Evolutionary conservation across 768 basidiomycete genomes (phyloP).

Genomic region (Xerocomus potaroensis): DNA sequence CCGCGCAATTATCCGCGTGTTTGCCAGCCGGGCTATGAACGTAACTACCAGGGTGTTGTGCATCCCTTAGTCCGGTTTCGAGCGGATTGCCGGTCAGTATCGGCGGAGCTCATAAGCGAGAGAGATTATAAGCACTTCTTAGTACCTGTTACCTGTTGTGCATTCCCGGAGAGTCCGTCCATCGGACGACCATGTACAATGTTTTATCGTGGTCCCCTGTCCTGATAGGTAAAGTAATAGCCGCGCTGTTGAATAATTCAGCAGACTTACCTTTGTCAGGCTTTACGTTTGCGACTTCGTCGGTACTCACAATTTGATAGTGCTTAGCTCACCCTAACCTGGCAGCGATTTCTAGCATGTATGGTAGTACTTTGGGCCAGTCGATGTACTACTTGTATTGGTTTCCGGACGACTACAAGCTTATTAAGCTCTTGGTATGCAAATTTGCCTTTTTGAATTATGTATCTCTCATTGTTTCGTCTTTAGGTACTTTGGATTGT

Average conservation of each 20-base stretch:
- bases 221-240: slow-evolving; percentile 4
- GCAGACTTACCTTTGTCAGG: neutral
- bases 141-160: too few species aligned
- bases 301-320: neutral
- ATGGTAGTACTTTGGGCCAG: slow-evolving; percentile 8
- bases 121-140: neutral
- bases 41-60: too few species aligned
- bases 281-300: slow-evolving; percentile 2
- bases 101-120: too few species aligned
- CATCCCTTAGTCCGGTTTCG: too few species aligned
- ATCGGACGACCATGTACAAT: neutral
- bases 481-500: neutral
- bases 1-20: too few species aligned
- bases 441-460: neutral
- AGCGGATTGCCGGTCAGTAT: too few species aligned
- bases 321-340: neutral
- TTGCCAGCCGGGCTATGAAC: too few species aligned
- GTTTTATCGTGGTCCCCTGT: slow-evolving; percentile 6
- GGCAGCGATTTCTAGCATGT: slow-evolving; percentile 7
- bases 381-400: slow-evolving; percentile 6
- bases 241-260: neutral
- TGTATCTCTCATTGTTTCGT: neutral
- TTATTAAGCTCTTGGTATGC: slow-evolving; percentile 5
- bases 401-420: slow-evolving; percentile 4
- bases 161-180: too few species aligned